Base-by-base conservation (phyloP, 164 flowering plant species). In the Piper betle region DNA sequence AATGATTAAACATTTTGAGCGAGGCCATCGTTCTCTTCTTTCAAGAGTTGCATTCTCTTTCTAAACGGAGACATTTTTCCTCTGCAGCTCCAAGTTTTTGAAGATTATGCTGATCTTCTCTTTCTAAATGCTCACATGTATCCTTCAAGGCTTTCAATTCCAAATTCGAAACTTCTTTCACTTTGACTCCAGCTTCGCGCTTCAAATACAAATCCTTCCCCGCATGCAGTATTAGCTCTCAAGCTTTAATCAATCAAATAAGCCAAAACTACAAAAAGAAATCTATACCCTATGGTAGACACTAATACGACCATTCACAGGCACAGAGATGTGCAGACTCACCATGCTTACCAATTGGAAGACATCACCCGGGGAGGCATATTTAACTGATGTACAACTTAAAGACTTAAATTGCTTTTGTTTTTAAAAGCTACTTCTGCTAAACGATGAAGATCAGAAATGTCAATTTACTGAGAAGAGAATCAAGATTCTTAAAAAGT, bases 11-110 rank as follows among this genome's bases (percentile, higher is more conserved):
- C 70, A 57, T 58, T 72, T 55, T 75, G 72, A 13, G 68, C 69
- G 61, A 88, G 75, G 48, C 73, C 60, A 55, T 80, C 81, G 74
- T 78, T 72, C 71, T 87, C 89, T 66, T 80, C 84, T 72, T 75
- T 79, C 75, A 92, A 39, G 42, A 61, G 59, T 70, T 73, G 63
- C 77, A 81, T 58, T 88, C 86, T 54, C 62, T 78, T 66, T 88
- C 95, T 79, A 88, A 71, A 62, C 64, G 68, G 54, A 40, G 62
- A 63, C 75, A 81, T 69, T 75, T 82, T 62, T 76, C 83, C 61
- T 78, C 81, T 37, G 78, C 75, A 55, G 53, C 74, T 71, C 77
- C 76, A 62, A 92, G 72, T 56, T 75, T 75, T 77, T 82, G 74
- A 65, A 74, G 77, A 62, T 65, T 80, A 25, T 15, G 48, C 41